Percentiles rank a stretch among this genome's conserved stretches.
Conservation (phyloP, 116 monocot species). For the Zostera marina region DNA sequence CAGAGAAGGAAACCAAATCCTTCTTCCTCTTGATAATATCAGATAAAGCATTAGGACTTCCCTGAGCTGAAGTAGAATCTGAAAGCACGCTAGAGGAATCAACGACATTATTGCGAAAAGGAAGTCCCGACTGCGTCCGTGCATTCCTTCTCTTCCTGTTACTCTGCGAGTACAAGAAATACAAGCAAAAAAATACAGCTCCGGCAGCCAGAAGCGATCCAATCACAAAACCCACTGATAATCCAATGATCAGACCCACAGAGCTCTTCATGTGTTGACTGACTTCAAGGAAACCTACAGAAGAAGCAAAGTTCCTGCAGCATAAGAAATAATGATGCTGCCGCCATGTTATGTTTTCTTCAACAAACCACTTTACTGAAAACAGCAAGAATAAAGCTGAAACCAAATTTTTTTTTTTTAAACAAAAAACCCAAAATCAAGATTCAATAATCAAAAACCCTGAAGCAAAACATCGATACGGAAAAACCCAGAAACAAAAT, state of each 20-base stretch:
- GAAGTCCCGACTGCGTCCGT: slow-evolving; percentile 47
- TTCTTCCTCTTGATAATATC: slow-evolving; percentile 45
- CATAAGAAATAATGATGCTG: no score
- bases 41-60: slow-evolving; percentile 34
- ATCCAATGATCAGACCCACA: neutral
- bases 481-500: no score
- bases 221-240: slow-evolving; percentile 3
- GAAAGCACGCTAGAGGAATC: slow-evolving; percentile 41
- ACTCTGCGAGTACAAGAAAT: neutral
- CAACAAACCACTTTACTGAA: no score
- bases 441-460: no score
- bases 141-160: neutral
- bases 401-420: no score
- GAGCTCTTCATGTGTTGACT: no score
- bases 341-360: no score
- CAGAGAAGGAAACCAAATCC: slow-evolving; percentile 45
- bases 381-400: no score
- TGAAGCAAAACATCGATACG: no score
- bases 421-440: no score
- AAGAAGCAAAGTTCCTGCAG: no score
- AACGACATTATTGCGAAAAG: slow-evolving; percentile 46
- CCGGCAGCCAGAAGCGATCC: slow-evolving; percentile 1
- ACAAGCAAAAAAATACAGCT: neutral
- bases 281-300: no score
- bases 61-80: slow-evolving; percentile 51